Evolutionary conservation across 164 flowering plant genomes (phyloP).

Genomic region (Chimonanthus salicifolius): DNA sequence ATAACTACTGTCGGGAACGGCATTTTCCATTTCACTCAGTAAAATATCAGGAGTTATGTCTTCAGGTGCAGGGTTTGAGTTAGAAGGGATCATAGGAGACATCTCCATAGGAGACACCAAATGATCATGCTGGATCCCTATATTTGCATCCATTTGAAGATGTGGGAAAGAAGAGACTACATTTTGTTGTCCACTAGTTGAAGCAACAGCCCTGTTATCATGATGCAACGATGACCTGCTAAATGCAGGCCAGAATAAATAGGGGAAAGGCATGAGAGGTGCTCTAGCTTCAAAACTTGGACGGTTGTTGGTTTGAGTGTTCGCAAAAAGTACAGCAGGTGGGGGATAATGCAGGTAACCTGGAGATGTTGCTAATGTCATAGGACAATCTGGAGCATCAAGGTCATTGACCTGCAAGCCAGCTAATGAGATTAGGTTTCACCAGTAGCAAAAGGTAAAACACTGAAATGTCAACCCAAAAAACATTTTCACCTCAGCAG

Average conservation of each 20-base stretch:
- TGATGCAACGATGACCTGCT: slow-evolving; percentile 36
- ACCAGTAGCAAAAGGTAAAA: neutral
- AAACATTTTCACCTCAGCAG: slow-evolving; percentile 66
- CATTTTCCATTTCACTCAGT: slow-evolving; percentile 31
- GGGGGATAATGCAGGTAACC: slow-evolving; percentile 85
- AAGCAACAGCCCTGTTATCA: slow-evolving; percentile 25
- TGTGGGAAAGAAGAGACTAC: slow-evolving; percentile 49
- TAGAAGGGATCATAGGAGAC: slow-evolving; percentile 25
- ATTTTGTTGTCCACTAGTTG: slow-evolving; percentile 32
- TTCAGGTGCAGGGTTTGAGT: slow-evolving; percentile 35
- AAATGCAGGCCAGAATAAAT: slow-evolving; percentile 54
- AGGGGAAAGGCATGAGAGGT: slow-evolving; percentile 53
- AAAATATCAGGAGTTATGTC: slow-evolving; percentile 25
- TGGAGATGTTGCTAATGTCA: slow-evolving; percentile 76
- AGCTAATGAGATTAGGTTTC: slow-evolving; percentile 15
- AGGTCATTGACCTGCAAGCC: slow-evolving; percentile 78
- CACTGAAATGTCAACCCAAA: neutral
- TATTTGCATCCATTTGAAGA: slow-evolving; percentile 45
- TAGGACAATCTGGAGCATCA: slow-evolving; percentile 76
- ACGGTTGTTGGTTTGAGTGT: slow-evolving; percentile 43
- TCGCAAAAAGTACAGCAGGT: slow-evolving; percentile 68
- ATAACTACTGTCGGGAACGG: slow-evolving; percentile 32
- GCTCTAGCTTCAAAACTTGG: slow-evolving; percentile 36
- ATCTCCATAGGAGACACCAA: slow-evolving; percentile 51
- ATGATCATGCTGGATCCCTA: slow-evolving; percentile 53